A percentile compares a stretch with the other conserved stretches of the same genome.
phyloP scores from a whole-genome alignment of 163 green algal species.

The Chlorella variabilis region DNA sequence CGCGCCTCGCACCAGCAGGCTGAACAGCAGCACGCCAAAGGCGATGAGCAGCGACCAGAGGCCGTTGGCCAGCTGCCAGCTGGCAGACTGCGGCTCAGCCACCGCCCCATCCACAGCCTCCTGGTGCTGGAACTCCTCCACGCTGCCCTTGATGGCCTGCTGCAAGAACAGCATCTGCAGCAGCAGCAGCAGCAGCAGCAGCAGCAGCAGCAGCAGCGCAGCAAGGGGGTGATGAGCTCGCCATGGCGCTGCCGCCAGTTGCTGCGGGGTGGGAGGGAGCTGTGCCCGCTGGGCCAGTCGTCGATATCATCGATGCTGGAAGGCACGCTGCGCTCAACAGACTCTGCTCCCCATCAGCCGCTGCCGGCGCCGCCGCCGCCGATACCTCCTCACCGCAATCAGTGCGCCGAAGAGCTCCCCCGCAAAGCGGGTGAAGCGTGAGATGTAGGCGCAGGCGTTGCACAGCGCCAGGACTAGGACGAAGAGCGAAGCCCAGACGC shows the following conservation, averaged over 20 bases:
- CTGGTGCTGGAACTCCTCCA: constrained; percentile 51
- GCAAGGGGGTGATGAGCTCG: no score
- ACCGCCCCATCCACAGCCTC: not conserved
- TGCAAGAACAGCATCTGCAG: constrained; percentile 84
- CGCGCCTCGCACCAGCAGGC: constrained; percentile 57
- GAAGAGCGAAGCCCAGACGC: constrained; percentile 77
- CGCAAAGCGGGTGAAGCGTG: constrained; percentile 82
- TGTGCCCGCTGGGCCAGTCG: no score
- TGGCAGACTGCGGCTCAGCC: not conserved
- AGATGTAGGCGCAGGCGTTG: constrained; percentile 69
- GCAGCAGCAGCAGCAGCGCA: no score
- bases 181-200: not conserved
- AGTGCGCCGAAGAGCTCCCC: constrained; percentile 90
- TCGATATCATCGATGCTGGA: no score
- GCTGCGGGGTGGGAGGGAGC: no score
- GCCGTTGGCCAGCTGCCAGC: constrained; percentile 77
- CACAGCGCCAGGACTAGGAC: constrained; percentile 62
- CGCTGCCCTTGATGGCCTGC: constrained; percentile 73
- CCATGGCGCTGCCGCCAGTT: no score
- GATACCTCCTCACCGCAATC: constrained; percentile 76
- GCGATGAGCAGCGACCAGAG: constrained; percentile 80
- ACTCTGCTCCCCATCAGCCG: no score
- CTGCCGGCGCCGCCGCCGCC: no score
- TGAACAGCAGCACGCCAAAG: constrained; percentile 61
- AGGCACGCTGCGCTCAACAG: no score